Evolutionary conservation across 306 rosid genomes (phyloP), one percentile per base, ranked within the genome.

Genomic region (Glycyrrhiza uralensis): DNA sequence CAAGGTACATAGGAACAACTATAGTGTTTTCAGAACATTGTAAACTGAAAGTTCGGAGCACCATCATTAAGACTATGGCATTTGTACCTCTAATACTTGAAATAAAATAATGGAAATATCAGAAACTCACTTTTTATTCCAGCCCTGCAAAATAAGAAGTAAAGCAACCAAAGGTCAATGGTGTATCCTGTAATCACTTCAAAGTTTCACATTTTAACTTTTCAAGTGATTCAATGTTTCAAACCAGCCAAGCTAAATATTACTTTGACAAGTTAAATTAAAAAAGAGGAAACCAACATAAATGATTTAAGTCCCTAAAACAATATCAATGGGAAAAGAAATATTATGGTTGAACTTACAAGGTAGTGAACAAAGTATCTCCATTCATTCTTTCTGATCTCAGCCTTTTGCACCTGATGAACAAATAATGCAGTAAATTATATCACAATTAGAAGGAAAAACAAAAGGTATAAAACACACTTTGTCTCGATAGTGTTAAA

Each of bases 331-430:
- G 6, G 8, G 2, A 29, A 57, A 62, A 46, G 24, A 61, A 30
- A 72, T 29, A 69, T 50, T 56, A 52, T 38, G 33, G 42, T 62
- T 66, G 29, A 75, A 87, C 99, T 85, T 82, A 95, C 99, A 32
- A 91, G 97, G 78, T 95, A 95, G 87, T 95, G 99, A 74, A 95
- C 96, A 77, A 87, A 95, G 88, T 89, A 95, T 85, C 76, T 95
- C 96, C 97, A 89, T 62, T 89, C 95, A 7, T 87, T 88, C 65
- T 95, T 87, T 85, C 89, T 82, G 39, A 80, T 79, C 85, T 95
- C 99, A 18, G 94, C 85, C 57, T 81, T 91, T 79, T 91, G 99
- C 57, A 95, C 96, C 99, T 95, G 77, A 26, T 62, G n/a, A 28
- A 13, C 71, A 81, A 66, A 74, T 4, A 57, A 74, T 11, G 33